Percentiles rank a stretch among this genome's conserved stretches.
These are phyloP conservation scores for Asterionellopsis glacialis DNA, from an alignment of 108 stramenopile species.

Conservation along the genomic window DNA sequence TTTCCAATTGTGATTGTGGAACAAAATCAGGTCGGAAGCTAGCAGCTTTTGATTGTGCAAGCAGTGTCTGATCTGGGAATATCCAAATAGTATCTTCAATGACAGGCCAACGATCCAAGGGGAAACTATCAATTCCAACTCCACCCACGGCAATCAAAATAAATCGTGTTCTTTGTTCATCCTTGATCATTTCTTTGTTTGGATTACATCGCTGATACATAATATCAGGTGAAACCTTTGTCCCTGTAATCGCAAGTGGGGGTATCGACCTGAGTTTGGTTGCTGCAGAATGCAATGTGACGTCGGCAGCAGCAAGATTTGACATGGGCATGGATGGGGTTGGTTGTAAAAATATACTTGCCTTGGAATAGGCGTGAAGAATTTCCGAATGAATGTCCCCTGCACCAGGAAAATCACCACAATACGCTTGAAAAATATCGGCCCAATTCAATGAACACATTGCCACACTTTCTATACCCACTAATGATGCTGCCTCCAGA, in stretches of 20 bases:
- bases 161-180: background rate
- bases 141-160: conserved; percentile 16
- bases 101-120: conserved; percentile 12
- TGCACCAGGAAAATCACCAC: background rate
- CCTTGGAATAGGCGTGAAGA: conserved; percentile 5
- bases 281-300: too few species aligned
- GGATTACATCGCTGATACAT: too few species aligned
- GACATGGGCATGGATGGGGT: conserved; percentile 17
- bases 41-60: background rate
- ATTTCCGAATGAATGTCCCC: conserved; percentile 8
- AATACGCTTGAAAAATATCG: conserved; percentile 13
- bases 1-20: conserved; percentile 5
- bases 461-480: conserved; percentile 11
- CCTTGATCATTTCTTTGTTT: too few species aligned
- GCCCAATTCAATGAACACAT: conserved; percentile 20
- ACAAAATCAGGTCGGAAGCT: conserved; percentile 7
- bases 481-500: conserved; percentile 10
- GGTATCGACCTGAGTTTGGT: too few species aligned
- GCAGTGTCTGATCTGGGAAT: conserved; percentile 11
- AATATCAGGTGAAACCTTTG: too few species aligned
- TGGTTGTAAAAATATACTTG: conserved; percentile 9
- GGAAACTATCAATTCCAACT: background rate
- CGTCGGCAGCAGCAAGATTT: background rate
- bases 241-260: too few species aligned
- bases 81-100: conserved; percentile 7